Percentiles rank a stretch among this genome's conserved stretches.
These are phyloP conservation scores for Scutellaria barbata DNA, from an alignment of 257 asterid species.

Conservation along the genomic window DNA sequence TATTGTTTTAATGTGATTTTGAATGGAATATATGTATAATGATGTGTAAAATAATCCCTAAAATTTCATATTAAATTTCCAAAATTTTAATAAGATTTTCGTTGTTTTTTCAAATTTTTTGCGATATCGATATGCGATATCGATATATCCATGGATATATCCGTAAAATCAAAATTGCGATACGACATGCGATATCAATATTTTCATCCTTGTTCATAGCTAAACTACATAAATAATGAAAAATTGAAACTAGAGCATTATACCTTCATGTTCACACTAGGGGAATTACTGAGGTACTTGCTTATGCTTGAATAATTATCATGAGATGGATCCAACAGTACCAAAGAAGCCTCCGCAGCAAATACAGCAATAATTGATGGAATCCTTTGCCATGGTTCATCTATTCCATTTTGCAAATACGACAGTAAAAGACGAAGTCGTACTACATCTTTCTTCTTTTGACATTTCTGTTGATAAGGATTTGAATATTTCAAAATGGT, in stretches of 20 bases:
- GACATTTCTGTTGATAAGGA: conserved; percentile 61
- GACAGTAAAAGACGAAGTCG: conserved; percentile 69
- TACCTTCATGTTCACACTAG: conserved; percentile 76
- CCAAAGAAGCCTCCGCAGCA: conserved; percentile 82
- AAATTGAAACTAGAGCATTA: conserved; percentile 26
- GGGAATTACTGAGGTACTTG: conserved; percentile 58
- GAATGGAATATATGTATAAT: too few relatives aligned
- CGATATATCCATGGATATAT: too few relatives aligned
- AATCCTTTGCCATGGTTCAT: conserved; percentile 79
- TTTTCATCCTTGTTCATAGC: too few relatives aligned
- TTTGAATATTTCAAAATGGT: conserved; percentile 32
- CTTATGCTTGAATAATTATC: conserved; percentile 67
- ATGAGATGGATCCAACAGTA: conserved; percentile 71
- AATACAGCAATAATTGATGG: conserved; percentile 74
- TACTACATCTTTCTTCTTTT: conserved; percentile 67
- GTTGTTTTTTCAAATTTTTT: too few relatives aligned
- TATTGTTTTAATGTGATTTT: too few relatives aligned
- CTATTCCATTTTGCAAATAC: conserved; percentile 84
- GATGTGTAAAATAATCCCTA: too few relatives aligned
- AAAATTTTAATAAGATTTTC: too few relatives aligned
- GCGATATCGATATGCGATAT: too few relatives aligned
- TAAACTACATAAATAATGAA: conserved; percentile 10
- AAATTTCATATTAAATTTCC: too few relatives aligned
- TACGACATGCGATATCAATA: too few relatives aligned
- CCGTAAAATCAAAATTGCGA: too few relatives aligned